A percentile compares a stretch with the other conserved stretches of the same genome.
Evolutionary conservation across 441 rosid species (phyloP).

Genomic region (Gossypium schwendimanii): DNA sequence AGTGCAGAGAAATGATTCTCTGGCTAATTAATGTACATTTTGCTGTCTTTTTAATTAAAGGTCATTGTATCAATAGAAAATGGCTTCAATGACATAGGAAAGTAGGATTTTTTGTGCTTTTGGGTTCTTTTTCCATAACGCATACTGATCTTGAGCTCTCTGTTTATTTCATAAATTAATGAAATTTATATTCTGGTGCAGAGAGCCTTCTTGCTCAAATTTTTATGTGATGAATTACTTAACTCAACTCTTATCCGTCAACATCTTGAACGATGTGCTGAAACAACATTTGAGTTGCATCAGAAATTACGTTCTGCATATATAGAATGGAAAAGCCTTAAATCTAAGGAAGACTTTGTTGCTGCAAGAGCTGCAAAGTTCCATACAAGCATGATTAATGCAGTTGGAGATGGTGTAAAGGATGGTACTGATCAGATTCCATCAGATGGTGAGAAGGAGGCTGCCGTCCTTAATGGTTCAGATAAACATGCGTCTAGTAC

Average conservation of each 20-base stretch:
- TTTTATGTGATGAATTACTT: conserved; percentile 88
- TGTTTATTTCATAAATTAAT: conserved; percentile 3
- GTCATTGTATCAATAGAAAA: not conserved
- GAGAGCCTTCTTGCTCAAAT: conserved; percentile 76
- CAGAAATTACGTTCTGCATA: conserved; percentile 72
- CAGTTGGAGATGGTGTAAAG: conserved; percentile 36
- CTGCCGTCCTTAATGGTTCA: conserved; percentile 28
- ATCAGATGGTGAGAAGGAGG: conserved; percentile 28
- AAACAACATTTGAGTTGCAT: conserved; percentile 67
- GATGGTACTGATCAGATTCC: conserved; percentile 35
- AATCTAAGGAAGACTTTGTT: conserved; percentile 63
- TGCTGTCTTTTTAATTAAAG: not conserved
- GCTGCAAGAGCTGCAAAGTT: conserved; percentile 53
- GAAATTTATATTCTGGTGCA: conserved; percentile 37
- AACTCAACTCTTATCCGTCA: conserved; percentile 74
- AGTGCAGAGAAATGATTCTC: not conserved
- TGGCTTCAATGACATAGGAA: conserved; percentile 1
- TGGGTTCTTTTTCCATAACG: not conserved
- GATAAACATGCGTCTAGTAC: conserved; percentile 21
- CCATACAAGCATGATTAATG: conserved; percentile 30
- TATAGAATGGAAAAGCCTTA: conserved; percentile 62
- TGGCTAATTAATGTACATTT: not conserved
- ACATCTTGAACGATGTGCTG: conserved; percentile 89
- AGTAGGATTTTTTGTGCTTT: not conserved
- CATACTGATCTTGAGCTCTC: conserved; percentile 4